phyloP scores from a whole-genome alignment of 2,329 filamentous ascomycete genomes.

The Coniochaeta hoffmannii region DNA sequence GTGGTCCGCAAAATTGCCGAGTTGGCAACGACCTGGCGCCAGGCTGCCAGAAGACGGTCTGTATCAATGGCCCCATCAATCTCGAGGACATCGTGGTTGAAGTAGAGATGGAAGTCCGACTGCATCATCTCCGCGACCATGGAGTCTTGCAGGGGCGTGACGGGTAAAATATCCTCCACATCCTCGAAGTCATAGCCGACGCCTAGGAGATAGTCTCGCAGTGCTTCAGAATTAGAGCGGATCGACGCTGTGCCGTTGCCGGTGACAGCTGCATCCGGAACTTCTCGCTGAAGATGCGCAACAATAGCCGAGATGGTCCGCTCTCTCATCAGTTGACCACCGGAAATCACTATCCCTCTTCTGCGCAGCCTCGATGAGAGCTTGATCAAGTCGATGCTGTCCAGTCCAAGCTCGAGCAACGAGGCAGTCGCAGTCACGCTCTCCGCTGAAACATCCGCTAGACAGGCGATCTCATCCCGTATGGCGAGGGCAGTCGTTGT shows the following conservation, averaged over 20 bases:
- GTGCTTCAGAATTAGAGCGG: slow-evolving; percentile 11
- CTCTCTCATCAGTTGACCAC: slow-evolving; percentile 70
- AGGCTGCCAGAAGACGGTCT: slow-evolving; percentile 50
- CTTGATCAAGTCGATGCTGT: slow-evolving; percentile 89
- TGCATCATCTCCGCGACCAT: slow-evolving; percentile 77
- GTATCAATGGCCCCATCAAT: slow-evolving; percentile 49
- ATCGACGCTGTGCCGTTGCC: neutral
- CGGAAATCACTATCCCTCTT: slow-evolving; percentile 50
- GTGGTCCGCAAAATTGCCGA: slow-evolving; percentile 70
- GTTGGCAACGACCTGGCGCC: slow-evolving; percentile 47
- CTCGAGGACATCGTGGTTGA: slow-evolving; percentile 73
- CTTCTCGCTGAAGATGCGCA: slow-evolving; percentile 12
- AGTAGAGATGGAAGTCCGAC: slow-evolving; percentile 70
- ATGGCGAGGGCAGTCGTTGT: slow-evolving; percentile 42
- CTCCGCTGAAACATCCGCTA: slow-evolving; percentile 47
- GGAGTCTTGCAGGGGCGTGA: slow-evolving; percentile 78
- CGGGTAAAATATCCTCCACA: slow-evolving; percentile 58
- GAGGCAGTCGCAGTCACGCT: slow-evolving; percentile 52
- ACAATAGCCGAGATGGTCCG: slow-evolving; percentile 61
- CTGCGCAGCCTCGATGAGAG: slow-evolving; percentile 65
- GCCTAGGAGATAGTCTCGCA: slow-evolving; percentile 29
- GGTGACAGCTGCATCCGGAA: neutral
- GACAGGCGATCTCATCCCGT: slow-evolving; percentile 51
- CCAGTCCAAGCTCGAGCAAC: slow-evolving; percentile 76
- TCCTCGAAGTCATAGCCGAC: slow-evolving; percentile 26